phyloP scores from a whole-genome alignment of 2,329 filamentous ascomycete species.

The Epichloe festucae region DNA sequence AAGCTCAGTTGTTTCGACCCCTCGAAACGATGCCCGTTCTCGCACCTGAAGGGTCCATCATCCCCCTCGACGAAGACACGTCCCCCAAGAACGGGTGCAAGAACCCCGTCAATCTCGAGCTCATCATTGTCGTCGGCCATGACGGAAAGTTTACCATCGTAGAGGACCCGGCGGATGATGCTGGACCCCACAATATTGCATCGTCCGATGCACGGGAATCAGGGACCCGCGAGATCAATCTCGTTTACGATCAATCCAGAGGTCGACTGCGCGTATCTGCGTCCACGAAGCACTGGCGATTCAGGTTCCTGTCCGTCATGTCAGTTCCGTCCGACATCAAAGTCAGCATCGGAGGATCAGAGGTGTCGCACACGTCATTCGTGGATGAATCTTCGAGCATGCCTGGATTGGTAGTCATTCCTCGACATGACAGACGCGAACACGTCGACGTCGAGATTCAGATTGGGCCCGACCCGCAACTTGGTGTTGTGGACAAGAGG shows the following conservation, averaged over 20 bases:
- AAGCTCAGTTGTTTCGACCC: conserved; percentile 35
- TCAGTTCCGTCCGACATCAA: neutral
- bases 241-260: neutral
- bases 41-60: conserved; percentile 4
- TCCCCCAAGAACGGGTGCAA: conserved; percentile 2
- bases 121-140: conserved; percentile 1
- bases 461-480: conserved; percentile 1
- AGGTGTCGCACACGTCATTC: neutral
- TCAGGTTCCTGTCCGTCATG: conserved; percentile 2
- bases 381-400: neutral
- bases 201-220: neutral
- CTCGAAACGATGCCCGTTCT: conserved; percentile 35
- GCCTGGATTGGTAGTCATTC: neutral
- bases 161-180: conserved; percentile 1
- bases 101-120: conserved; percentile 1
- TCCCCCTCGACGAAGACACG: conserved; percentile 1
- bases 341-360: neutral
- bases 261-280: neutral
- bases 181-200: neutral
- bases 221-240: neutral
- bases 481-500: neutral
- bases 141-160: conserved; percentile 3
- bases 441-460: neutral
- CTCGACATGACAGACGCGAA: neutral
- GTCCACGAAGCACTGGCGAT: conserved; percentile 2